phyloP scores from a whole-genome alignment of 148 eudicot species.

The Euryodendron excelsum region DNA sequence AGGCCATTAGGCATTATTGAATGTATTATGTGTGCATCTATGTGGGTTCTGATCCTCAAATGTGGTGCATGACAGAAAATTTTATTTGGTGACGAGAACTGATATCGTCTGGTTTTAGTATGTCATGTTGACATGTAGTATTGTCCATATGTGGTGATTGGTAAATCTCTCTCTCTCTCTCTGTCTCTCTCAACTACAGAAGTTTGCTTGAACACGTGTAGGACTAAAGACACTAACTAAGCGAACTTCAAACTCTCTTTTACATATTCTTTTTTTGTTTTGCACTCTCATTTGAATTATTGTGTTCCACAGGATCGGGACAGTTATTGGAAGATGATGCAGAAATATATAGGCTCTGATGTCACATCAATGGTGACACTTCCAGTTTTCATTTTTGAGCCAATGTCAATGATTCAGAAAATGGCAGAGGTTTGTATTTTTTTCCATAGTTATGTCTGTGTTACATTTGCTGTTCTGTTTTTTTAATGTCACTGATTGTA shows the following conservation, averaged over 20 bases:
- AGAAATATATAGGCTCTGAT: conserved; percentile 89
- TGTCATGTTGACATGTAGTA: neutral
- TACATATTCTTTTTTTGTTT: neutral
- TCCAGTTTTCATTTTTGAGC: conserved; percentile 96
- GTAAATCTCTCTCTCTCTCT: neutral
- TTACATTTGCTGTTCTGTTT: neutral
- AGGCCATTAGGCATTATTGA: neutral
- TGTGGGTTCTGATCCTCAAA: neutral
- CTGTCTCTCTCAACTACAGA: neutral
- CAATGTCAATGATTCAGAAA: conserved; percentile 98
- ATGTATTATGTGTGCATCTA: neutral
- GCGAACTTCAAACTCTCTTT: neutral
- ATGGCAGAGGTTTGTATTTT: conserved; percentile 90
- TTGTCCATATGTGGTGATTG: neutral
- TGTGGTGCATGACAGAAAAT: neutral
- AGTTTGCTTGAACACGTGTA: neutral
- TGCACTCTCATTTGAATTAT: neutral
- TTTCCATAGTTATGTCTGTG: neutral
- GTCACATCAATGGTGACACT: conserved; percentile 98
- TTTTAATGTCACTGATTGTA: conserved; percentile 8
- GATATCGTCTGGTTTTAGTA: neutral
- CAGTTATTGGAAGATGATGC: conserved; percentile 96
- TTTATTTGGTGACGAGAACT: neutral
- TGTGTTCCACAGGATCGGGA: conserved; percentile 69
- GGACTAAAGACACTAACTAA: neutral